phyloP scores from a whole-genome alignment of 2,329 filamentous ascomycete species.

The Fusarium foetens region DNA sequence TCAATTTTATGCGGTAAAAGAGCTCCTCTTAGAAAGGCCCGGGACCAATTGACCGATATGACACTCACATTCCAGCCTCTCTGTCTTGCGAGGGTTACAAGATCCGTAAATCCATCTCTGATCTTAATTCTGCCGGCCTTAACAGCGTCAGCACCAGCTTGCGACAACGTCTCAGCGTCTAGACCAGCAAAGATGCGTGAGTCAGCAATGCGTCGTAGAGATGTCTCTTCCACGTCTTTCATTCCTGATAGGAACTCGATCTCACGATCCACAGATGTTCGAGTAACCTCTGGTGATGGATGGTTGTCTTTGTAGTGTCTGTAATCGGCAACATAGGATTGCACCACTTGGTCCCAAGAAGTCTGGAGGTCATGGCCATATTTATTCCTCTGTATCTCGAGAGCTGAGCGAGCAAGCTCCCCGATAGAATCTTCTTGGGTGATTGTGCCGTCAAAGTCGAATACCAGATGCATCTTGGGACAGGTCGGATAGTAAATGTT shows the following conservation, averaged over 20 bases:
- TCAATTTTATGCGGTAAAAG: slow-evolving; percentile 48
- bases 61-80: slow-evolving; percentile 55
- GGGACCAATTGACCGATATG: slow-evolving; percentile 64
- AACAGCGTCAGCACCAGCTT: slow-evolving; percentile 53
- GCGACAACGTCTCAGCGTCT: slow-evolving; percentile 45
- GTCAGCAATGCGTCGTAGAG: slow-evolving; percentile 56
- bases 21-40: slow-evolving; percentile 58
- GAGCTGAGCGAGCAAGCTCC: slow-evolving; percentile 57
- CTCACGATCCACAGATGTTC: slow-evolving; percentile 53
- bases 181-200: slow-evolving; percentile 59
- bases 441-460: slow-evolving; percentile 71
- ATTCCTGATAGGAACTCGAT: slow-evolving; percentile 56
- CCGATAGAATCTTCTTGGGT: slow-evolving; percentile 64
- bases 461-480: slow-evolving; percentile 56
- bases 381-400: slow-evolving; percentile 47
- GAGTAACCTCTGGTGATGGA: slow-evolving; percentile 45
- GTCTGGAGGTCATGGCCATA: slow-evolving; percentile 48
- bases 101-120: slow-evolving; percentile 53
- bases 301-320: slow-evolving; percentile 51
- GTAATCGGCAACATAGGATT: slow-evolving; percentile 57
- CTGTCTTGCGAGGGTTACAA: slow-evolving; percentile 43
- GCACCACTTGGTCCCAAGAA: slow-evolving; percentile 58
- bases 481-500: not conserved
- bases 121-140: slow-evolving; percentile 48
- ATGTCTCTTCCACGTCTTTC: slow-evolving; percentile 57